Evolutionary conservation across 1,284 basidiomycete species (phyloP).

Genomic region (Trametes versicolor): DNA sequence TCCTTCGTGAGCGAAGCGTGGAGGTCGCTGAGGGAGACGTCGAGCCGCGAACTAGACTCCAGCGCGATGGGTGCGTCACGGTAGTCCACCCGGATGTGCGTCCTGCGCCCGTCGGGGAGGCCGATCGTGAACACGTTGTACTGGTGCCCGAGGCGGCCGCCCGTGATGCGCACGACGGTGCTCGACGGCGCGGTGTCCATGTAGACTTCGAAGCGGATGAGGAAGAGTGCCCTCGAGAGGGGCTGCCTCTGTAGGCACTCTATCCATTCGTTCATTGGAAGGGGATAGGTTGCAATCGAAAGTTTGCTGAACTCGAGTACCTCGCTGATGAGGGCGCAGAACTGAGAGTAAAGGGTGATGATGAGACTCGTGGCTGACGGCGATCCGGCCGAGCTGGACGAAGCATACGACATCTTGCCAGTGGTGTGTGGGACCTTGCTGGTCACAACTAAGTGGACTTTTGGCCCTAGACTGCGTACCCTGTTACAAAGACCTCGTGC

Average conservation of each 20-base stretch:
- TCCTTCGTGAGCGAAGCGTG: background rate
- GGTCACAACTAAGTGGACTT: background rate
- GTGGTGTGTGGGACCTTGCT: background rate
- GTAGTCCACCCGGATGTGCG: conserved; percentile 18
- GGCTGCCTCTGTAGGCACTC: background rate
- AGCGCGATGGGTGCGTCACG: background rate
- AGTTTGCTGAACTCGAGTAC: conserved; percentile 7
- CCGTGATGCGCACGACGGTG: conserved; percentile 6
- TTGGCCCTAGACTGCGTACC: background rate
- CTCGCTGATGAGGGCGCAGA: conserved; percentile 11
- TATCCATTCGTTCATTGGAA: background rate
- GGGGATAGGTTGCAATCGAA: conserved; percentile 3
- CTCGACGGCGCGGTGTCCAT: conserved; percentile 8
- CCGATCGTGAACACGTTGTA: conserved; percentile 14
- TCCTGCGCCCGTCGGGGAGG: conserved; percentile 7
- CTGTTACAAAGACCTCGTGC: too few relatives aligned
- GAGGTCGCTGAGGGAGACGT: background rate
- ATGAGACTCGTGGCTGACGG: background rate
- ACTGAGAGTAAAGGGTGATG: conserved; percentile 1
- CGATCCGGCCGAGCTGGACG: background rate
- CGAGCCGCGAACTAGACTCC: background rate
- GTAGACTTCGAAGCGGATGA: conserved; percentile 8
- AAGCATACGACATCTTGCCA: background rate
- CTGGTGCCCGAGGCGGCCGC: conserved; percentile 14
- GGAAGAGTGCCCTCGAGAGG: background rate